phyloP scores from a whole-genome alignment of 2,329 filamentous ascomycete species.

The Monilinia polystroma region DNA sequence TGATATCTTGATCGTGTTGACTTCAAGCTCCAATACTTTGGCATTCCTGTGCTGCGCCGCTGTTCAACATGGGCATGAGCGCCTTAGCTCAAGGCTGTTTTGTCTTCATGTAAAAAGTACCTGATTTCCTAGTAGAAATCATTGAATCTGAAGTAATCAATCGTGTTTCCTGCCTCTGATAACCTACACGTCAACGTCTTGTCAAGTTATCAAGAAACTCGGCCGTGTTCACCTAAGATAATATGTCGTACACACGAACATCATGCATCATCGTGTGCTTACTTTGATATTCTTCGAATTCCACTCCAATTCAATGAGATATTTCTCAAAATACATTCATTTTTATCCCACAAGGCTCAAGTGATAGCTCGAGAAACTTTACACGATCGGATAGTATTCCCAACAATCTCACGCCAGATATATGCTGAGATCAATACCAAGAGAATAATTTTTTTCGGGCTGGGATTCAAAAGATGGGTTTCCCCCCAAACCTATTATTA shows the following conservation, averaged over 20 bases:
- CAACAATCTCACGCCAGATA: constrained; percentile 1
- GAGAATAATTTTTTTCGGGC: not conserved
- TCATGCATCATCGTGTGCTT: not conserved
- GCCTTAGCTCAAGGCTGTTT: not conserved
- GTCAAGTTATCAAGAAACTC: not conserved
- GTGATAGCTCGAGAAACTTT: not conserved
- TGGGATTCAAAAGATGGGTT: not conserved
- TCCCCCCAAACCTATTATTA: constrained; percentile 4
- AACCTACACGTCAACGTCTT: not conserved
- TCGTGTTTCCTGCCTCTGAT: not conserved
- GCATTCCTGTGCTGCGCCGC: not conserved
- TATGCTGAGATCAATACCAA: not conserved
- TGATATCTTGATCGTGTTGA: not conserved
- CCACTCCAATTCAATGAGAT: not conserved
- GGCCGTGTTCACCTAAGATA: not conserved
- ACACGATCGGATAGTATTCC: not conserved
- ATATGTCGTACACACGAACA: not conserved
- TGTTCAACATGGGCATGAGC: not conserved
- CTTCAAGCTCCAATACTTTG: not conserved
- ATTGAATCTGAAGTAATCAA: not conserved
- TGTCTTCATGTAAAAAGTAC: not conserved
- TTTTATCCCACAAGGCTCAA: not conserved
- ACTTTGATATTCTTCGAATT: not conserved
- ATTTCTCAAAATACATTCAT: not conserved
- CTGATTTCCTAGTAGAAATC: not conserved